Percentiles rank a stretch among this genome's conserved stretches.
phyloP scores from a whole-genome alignment of 2,329 filamentous ascomycete genomes.

The Colletotrichum musicola region DNA sequence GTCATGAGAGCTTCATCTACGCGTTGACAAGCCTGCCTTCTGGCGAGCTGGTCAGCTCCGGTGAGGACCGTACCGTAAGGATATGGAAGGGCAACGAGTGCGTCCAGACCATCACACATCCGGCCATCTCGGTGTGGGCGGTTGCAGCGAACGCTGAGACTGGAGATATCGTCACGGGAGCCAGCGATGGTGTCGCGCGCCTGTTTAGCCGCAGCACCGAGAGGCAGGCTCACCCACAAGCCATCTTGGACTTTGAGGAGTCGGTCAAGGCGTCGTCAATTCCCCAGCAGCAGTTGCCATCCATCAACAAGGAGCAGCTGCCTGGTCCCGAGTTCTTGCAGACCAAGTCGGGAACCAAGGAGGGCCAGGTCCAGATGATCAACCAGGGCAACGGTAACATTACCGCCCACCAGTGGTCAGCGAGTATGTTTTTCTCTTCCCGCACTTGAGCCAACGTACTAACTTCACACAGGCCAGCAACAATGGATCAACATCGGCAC shows the following conservation, averaged over 20 bases:
- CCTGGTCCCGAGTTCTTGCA: conserved; percentile 89
- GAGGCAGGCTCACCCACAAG: conserved; percentile 76
- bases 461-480: conserved; percentile 61
- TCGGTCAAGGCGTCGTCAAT: conserved; percentile 87
- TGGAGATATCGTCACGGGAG: conserved; percentile 93
- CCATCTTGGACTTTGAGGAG: conserved; percentile 81
- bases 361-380: conserved; percentile 96
- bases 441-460: neutral
- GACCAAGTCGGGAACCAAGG: conserved; percentile 88
- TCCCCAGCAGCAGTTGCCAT: conserved; percentile 84
- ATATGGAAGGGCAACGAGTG: conserved; percentile 89
- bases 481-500: conserved; percentile 94
- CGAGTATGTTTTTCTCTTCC: conserved; percentile 47
- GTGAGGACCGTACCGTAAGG: conserved; percentile 93
- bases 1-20: conserved; percentile 97
- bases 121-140: conserved; percentile 95
- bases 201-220: conserved; percentile 83
- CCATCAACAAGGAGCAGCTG: conserved; percentile 91
- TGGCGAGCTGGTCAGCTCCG: conserved; percentile 90
- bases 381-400: conserved; percentile 83
- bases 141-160: conserved; percentile 86
- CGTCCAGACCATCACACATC: conserved; percentile 95
- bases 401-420: conserved; percentile 90
- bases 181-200: conserved; percentile 88
- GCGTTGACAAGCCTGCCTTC: conserved; percentile 81